Evolutionary conservation across 768 basidiomycete species (phyloP), one percentile per base, ranked within the genome.

Genomic region (Kwoniella dendrophila): DNA sequence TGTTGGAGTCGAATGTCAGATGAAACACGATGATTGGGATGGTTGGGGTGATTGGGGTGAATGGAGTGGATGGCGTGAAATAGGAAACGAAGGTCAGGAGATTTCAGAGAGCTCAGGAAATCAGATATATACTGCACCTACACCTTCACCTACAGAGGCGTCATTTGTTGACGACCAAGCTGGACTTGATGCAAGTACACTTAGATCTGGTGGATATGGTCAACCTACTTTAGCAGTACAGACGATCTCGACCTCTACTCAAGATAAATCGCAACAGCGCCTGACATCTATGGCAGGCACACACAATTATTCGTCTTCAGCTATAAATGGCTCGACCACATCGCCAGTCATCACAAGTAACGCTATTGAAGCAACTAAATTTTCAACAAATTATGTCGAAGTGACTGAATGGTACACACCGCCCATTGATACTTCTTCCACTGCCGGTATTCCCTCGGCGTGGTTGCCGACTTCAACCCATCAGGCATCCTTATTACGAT

Each of bases 301-400:
- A n/a, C n/a, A n/a, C n/a, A n/a, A n/a, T n/a, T n/a, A n/a, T n/a
- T n/a, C n/a, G n/a, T n/a, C n/a, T n/a, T n/a, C n/a, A n/a, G n/a
- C n/a, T n/a, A n/a, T n/a, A n/a, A n/a, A n/a, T n/a, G n/a, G n/a
- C n/a, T n/a, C 34, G 16, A 36, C 34, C 53, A 16, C 40, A 14
- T 24, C 34, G 10, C n/a, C 20, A n/a, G 20, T 11, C 18, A 38
- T 12, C 33, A 38, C 34, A 16, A 52, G 30, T 33, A n/a, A 44
- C n/a, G 18, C 20, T 14, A 7, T n/a, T n/a, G n/a, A 24, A 10
- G 34, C 55, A 5, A 32, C 55, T 0, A 36, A 45, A 14, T 56
- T 45, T 45, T 56, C 55, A 16, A 56, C 44, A 5, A 56, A 56
- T 16, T 56, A 56, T 22, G 41, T 56, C n/a, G 55, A 56, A 33